Percentiles rank a stretch among this genome's conserved stretches.
phyloP scores from a whole-genome alignment of 768 basidiomycete species.

The Mrakia hoshinonis region DNA sequence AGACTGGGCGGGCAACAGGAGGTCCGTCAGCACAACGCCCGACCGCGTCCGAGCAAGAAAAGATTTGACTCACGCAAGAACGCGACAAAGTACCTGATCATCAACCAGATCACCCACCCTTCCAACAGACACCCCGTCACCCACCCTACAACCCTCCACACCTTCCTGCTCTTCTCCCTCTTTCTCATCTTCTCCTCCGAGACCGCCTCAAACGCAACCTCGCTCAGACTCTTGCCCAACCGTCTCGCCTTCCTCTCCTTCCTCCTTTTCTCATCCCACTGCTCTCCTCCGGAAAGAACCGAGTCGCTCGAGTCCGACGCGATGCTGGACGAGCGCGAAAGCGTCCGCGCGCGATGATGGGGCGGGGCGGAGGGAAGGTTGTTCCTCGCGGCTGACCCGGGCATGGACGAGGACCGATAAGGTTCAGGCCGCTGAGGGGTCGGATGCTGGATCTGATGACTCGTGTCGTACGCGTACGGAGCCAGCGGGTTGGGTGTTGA shows the following conservation, averaged over 20 bases:
- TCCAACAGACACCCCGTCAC: background rate
- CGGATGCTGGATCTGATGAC: no score
- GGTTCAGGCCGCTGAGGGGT: no score
- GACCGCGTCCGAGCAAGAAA: background rate
- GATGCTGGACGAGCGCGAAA: background rate
- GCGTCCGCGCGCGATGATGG: no score
- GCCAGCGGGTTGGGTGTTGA: no score
- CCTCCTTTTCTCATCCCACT: background rate
- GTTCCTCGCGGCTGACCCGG: no score
- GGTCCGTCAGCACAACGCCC: background rate
- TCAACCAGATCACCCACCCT: background rate
- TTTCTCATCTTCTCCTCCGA: background rate
- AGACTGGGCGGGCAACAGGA: background rate
- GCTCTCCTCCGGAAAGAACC: background rate
- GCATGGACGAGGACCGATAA: no score
- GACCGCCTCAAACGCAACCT: background rate
- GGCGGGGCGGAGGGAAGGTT: no score
- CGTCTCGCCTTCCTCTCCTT: background rate
- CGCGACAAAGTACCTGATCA: slow-evolving; percentile 10
- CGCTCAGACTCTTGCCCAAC: background rate
- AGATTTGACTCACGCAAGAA: slow-evolving; percentile 2
- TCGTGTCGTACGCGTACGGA: no score
- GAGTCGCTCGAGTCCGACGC: background rate
- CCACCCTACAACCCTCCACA: background rate
- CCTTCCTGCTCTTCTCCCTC: background rate